Evolutionary conservation across 495 filamentous ascomycete genomes (phyloP).

Genomic region (Penicillium coprophilum): DNA sequence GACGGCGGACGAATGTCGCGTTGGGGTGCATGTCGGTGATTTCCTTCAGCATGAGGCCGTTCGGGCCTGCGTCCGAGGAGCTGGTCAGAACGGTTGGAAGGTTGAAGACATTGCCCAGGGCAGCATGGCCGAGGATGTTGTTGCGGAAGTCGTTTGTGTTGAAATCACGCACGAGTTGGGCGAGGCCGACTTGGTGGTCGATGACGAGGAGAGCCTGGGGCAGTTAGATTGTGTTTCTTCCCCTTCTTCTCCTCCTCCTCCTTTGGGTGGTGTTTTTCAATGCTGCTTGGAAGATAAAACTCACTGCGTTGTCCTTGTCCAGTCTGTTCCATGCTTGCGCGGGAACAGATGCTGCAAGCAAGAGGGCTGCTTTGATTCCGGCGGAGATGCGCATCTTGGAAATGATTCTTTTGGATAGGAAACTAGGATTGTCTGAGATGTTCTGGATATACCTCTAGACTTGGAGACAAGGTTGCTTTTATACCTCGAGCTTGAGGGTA

Average conservation of each 20-base stretch:
- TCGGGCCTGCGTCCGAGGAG: conserved; percentile 60
- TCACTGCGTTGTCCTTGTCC: conserved; percentile 57
- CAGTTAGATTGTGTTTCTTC: neutral
- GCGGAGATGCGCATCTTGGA: conserved; percentile 20
- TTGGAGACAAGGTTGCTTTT: neutral
- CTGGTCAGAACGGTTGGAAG: conserved; percentile 70
- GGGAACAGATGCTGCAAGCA: conserved; percentile 22
- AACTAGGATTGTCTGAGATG: neutral
- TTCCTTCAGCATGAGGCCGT: conserved; percentile 70
- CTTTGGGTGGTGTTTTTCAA: neutral
- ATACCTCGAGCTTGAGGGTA: neutral
- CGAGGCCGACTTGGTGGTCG: conserved; percentile 72
- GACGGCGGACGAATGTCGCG: conserved; percentile 63
- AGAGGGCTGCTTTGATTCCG: conserved; percentile 15
- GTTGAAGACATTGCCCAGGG: conserved; percentile 63
- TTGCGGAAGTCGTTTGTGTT: conserved; percentile 60
- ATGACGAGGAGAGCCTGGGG: conserved; percentile 58
- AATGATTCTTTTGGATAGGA: neutral
- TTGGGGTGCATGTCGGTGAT: conserved; percentile 67
- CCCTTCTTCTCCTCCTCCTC: too few species aligned
- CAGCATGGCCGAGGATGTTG: conserved; percentile 68
- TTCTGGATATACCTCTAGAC: neutral
- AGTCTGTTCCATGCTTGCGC: conserved; percentile 43
- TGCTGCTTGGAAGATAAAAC: conserved; percentile 3
- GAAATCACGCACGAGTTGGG: conserved; percentile 63